phyloP scores from a whole-genome alignment of 2,329 filamentous ascomycete species.

The Karstenula rhodostoma region DNA sequence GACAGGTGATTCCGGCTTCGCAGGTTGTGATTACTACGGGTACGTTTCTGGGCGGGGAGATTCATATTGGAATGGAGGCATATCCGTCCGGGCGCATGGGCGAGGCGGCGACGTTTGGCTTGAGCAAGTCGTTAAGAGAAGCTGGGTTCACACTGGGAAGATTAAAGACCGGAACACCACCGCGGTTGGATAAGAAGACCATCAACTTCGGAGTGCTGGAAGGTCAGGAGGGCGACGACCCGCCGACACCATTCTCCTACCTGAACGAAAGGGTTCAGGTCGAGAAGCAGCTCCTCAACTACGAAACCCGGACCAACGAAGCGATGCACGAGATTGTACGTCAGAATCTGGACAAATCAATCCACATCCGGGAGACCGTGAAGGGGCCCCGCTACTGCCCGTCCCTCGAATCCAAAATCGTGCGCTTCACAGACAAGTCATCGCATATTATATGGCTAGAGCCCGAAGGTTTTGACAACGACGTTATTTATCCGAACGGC shows the following conservation, averaged over 20 bases:
- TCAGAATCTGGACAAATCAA: conserved; percentile 90
- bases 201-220: conserved; percentile 81
- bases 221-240: conserved; percentile 80
- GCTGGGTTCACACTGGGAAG: conserved; percentile 90
- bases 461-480: conserved; percentile 89
- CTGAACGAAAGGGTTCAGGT: conserved; percentile 81
- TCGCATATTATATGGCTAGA: conserved; percentile 95
- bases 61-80: conserved; percentile 87
- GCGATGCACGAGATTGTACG: conserved; percentile 83
- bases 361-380: conserved; percentile 95
- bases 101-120: conserved; percentile 88
- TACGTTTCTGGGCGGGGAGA: conserved; percentile 94
- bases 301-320: conserved; percentile 86
- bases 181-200: conserved; percentile 79
- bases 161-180: conserved; percentile 94
- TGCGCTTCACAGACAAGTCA: conserved; percentile 82
- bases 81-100: conserved; percentile 92
- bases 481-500: conserved; percentile 94
- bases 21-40: conserved; percentile 95
- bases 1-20: conserved; percentile 79
- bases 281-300: conserved; percentile 82
- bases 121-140: conserved; percentile 88
- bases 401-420: conserved; percentile 91
- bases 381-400: conserved; percentile 95
- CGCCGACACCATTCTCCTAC: conserved; percentile 90